Conservation (phyloP, 2,329 filamentous ascomycete species). For the Dactylellina leptospora region DNA sequence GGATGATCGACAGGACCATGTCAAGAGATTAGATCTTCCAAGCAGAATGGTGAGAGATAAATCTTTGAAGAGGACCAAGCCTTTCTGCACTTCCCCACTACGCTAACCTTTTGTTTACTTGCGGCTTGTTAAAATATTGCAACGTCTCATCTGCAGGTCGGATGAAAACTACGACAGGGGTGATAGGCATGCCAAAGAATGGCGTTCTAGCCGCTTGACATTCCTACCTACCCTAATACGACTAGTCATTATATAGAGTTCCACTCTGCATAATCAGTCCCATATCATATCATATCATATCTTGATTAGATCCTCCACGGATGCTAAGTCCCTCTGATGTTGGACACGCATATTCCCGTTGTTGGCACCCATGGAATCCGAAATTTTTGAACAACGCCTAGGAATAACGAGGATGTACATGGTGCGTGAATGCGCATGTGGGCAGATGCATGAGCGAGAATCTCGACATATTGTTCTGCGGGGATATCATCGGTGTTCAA, state of each 20-base stretch:
- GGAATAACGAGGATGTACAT: background rate
- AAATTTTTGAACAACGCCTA: background rate
- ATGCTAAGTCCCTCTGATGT: background rate
- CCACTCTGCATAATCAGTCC: background rate
- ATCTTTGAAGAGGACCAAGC: no score
- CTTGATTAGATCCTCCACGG: conserved; percentile 35
- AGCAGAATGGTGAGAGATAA: conserved; percentile 17
- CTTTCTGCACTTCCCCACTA: no score
- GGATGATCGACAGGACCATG: background rate
- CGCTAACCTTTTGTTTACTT: no score
- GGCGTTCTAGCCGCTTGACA: background rate
- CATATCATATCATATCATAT: conserved; percentile 38
- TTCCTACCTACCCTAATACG: conserved; percentile 23
- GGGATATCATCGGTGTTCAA: background rate
- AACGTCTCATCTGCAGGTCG: no score
- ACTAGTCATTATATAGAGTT: background rate
- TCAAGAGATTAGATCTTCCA: conserved; percentile 32
- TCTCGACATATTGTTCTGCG: background rate
- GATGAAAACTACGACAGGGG: no score
- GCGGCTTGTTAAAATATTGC: no score
- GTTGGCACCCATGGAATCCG: no score
- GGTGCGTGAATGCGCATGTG: conserved; percentile 27
- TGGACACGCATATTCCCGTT: no score
- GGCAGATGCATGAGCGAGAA: conserved; percentile 15
- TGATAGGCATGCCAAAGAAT: background rate